phyloP scores from a whole-genome alignment of 768 basidiomycete species.

The Serendipita sp. region DNA sequence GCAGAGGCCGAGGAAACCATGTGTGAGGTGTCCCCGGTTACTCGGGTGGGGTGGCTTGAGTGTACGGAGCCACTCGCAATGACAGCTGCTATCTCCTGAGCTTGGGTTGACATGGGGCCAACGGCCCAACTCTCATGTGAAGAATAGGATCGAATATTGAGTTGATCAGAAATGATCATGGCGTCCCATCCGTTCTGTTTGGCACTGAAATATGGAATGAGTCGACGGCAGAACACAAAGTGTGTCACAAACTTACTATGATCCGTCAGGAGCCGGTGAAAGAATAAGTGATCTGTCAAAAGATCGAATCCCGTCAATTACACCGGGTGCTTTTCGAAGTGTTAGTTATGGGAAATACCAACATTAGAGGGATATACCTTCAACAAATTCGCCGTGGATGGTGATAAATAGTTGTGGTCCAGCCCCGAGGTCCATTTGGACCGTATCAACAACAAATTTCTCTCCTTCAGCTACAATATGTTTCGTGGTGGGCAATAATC shows the following conservation, averaged over 20 bases:
- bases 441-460: conserved; percentile 79
- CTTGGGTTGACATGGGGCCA: conserved; percentile 60
- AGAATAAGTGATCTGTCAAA: conserved; percentile 90
- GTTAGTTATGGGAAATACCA: not conserved
- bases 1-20: conserved; percentile 8
- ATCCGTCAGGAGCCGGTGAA: conserved; percentile 61
- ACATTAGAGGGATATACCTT: conserved; percentile 39
- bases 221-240: conserved; percentile 10
- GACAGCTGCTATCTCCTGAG: conserved; percentile 21
- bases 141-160: conserved; percentile 70
- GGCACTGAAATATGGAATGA: conserved; percentile 32
- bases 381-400: conserved; percentile 81
- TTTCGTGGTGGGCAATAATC: conserved; percentile 52
- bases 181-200: conserved; percentile 78
- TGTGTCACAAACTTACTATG: conserved; percentile 42
- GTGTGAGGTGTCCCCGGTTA: conserved; percentile 17
- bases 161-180: conserved; percentile 75
- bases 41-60: conserved; percentile 14
- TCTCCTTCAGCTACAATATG: conserved; percentile 70
- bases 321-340: conserved; percentile 31
- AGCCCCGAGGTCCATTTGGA: conserved; percentile 38
- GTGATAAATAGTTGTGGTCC: conserved; percentile 40
- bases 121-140: conserved; percentile 63
- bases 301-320: conserved; percentile 49
- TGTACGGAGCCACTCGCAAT: conserved; percentile 18